Percentiles rank a stretch among this genome's conserved stretches.
These are phyloP conservation scores for Taiwanofungus camphoratus DNA, from an alignment of 1,284 basidiomycete species.

Conservation along the genomic window DNA sequence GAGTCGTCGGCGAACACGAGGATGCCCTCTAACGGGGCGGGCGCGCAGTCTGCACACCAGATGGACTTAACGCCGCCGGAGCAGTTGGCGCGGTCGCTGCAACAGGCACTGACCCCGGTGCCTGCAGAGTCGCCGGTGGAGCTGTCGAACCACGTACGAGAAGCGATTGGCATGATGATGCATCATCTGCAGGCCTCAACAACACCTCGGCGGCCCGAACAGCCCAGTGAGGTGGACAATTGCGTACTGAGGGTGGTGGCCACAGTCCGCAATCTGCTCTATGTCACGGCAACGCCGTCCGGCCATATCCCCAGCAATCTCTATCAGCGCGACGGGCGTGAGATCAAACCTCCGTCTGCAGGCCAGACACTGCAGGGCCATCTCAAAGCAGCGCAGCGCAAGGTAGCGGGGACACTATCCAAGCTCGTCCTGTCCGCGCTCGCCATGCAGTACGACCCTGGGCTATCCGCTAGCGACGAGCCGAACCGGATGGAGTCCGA, in stretches of 20 bases:
- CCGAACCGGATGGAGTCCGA: conserved; percentile 69
- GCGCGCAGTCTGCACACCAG: conserved; percentile 12
- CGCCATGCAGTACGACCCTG: conserved; percentile 72
- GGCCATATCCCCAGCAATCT: conserved; percentile 56
- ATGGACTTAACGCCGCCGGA: conserved; percentile 60
- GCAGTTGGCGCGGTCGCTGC: conserved; percentile 58
- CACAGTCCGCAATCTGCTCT: conserved; percentile 69
- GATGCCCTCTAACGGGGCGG: conserved; percentile 9
- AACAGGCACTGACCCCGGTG: conserved; percentile 53
- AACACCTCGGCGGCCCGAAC: conserved; percentile 37
- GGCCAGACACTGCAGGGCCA: conserved; percentile 45
- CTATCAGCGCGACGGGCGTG: conserved; percentile 45
- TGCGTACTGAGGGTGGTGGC: conserved; percentile 63
- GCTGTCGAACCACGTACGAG: conserved; percentile 50
- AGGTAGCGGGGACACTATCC: conserved; percentile 74
- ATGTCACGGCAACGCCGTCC: conserved; percentile 58
- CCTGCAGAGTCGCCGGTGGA: conserved; percentile 54
- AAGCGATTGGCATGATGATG: conserved; percentile 60
- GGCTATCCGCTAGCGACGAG: conserved; percentile 55
- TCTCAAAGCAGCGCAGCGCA: conserved; percentile 68
- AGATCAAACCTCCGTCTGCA: conserved; percentile 36
- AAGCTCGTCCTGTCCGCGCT: conserved; percentile 72
- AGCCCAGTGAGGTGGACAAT: conserved; percentile 53
- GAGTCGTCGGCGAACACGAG: conserved; percentile 18
- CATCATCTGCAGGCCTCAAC: conserved; percentile 47